Conservation (phyloP, 2,329 filamentous ascomycete genomes). For the Lanzia echinophila region DNA sequence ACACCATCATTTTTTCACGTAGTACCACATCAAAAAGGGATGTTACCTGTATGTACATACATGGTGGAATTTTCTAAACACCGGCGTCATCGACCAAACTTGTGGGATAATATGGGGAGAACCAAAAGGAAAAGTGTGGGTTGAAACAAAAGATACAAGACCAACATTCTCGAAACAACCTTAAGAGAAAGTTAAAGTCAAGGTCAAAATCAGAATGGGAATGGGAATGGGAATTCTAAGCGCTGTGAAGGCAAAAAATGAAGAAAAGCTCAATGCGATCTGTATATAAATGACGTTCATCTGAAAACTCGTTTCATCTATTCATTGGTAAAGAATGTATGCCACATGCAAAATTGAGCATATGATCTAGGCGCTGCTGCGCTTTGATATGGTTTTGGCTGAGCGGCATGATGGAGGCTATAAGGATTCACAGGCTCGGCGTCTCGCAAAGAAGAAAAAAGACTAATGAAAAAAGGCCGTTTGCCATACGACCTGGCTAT, state of each 20-base stretch:
- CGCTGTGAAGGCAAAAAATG: not conserved
- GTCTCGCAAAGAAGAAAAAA: not conserved
- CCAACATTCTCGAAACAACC: not conserved
- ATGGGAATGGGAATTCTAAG: not conserved
- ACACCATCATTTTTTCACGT: too few species aligned
- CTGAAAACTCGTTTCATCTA: not conserved
- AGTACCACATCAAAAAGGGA: too few species aligned
- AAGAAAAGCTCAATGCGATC: not conserved
- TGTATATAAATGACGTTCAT: not conserved
- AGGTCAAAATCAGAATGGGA: not conserved
- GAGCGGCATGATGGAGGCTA: not conserved
- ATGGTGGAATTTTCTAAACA: not conserved
- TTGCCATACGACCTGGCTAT: not conserved
- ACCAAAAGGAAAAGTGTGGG: not conserved
- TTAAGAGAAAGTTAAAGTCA: too few species aligned
- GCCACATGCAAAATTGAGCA: not conserved
- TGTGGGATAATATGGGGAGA: not conserved
- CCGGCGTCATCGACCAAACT: not conserved
- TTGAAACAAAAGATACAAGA: too few species aligned
- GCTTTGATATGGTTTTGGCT: not conserved
- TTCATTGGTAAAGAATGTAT: conserved; percentile 1
- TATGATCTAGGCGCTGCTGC: too few species aligned
- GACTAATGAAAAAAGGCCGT: not conserved
- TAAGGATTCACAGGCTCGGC: not conserved
- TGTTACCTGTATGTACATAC: not conserved